phyloP scores from a whole-genome alignment of 176 grass and related monocot genomes.

The Phyllostachys edulis region DNA sequence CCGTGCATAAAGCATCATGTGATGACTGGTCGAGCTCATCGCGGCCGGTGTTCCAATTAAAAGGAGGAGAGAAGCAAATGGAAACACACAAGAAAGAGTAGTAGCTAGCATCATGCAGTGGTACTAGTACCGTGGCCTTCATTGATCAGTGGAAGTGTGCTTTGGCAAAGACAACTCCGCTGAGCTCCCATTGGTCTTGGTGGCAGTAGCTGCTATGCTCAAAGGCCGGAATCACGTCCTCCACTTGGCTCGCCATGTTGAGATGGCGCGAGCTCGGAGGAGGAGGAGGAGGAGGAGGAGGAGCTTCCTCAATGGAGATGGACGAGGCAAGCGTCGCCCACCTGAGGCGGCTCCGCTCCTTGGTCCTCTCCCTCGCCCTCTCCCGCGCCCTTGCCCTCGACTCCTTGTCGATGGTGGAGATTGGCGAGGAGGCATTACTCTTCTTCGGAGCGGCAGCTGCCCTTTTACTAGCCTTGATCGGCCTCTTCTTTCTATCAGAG shows the following conservation, averaged over 20 bases:
- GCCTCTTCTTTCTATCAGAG: not conserved
- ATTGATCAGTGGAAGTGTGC: slow-evolving; percentile 20
- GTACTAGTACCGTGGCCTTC: not conserved
- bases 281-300: not conserved
- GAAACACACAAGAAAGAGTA: not conserved
- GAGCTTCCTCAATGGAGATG: slow-evolving; percentile 7
- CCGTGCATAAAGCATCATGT: not conserved
- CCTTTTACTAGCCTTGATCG: not conserved
- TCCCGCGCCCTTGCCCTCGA: slow-evolving; percentile 51
- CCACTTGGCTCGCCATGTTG: not conserved
- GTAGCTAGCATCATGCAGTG: not conserved
- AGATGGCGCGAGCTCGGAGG: not conserved
- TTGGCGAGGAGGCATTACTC: not conserved
- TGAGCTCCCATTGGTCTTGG: slow-evolving; percentile 45
- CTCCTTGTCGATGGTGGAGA: slow-evolving; percentile 32
- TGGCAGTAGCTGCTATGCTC: slow-evolving; percentile 12
- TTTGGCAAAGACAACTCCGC: slow-evolving; percentile 21
- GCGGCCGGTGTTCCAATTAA: not conserved
- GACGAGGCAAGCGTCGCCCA: slow-evolving; percentile 30
- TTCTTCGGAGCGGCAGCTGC: not conserved
- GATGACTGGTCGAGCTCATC: slow-evolving; percentile 14
- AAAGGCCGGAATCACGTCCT: not conserved
- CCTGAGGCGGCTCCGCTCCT: slow-evolving; percentile 42
- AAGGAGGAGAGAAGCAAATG: not conserved
- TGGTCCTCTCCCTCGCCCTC: slow-evolving; percentile 60